These are phyloP conservation scores for Durio zibethinus DNA, from an alignment of 345 rosid species.

Conservation along the genomic window DNA sequence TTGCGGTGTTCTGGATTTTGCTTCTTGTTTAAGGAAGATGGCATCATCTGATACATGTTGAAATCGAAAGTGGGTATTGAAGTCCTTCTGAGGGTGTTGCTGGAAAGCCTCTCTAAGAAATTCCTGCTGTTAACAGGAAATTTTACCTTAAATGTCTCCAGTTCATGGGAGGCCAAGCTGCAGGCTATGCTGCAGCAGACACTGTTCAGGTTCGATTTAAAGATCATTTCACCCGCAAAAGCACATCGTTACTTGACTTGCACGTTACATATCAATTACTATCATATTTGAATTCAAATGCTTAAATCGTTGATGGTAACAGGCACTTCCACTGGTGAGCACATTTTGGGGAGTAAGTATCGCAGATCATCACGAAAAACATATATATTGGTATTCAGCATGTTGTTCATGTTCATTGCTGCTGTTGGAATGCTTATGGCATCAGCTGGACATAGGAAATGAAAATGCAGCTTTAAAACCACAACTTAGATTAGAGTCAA, in stretches of 20 bases:
- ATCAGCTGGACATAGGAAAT: conserved; percentile 68
- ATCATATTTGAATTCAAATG: neutral
- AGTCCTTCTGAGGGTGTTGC: no score
- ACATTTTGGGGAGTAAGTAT: conserved; percentile 90
- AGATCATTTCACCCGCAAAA: conserved; percentile 41
- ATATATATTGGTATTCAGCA: conserved; percentile 50
- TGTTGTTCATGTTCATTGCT: conserved; percentile 68
- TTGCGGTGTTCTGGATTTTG: no score
- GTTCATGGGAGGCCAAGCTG: conserved; percentile 91
- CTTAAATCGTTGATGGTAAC: conserved; percentile 21
- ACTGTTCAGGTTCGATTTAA: conserved; percentile 51
- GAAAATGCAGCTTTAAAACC: conserved; percentile 10
- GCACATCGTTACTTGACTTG: no score
- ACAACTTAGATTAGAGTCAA: neutral
- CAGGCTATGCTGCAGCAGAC: conserved; percentile 88
- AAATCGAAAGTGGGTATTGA: no score
- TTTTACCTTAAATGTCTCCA: no score
- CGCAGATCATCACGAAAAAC: conserved; percentile 66
- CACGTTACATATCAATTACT: neutral
- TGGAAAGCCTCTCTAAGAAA: no score
- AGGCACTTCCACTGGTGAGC: conserved; percentile 93
- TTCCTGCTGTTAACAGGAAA: no score
- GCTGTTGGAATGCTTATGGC: conserved; percentile 85
- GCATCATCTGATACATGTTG: no score
- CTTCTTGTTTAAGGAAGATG: no score